Conservation (phyloP, 208 protist genomes). For the Kentomonas sorsogonicus region DNA sequence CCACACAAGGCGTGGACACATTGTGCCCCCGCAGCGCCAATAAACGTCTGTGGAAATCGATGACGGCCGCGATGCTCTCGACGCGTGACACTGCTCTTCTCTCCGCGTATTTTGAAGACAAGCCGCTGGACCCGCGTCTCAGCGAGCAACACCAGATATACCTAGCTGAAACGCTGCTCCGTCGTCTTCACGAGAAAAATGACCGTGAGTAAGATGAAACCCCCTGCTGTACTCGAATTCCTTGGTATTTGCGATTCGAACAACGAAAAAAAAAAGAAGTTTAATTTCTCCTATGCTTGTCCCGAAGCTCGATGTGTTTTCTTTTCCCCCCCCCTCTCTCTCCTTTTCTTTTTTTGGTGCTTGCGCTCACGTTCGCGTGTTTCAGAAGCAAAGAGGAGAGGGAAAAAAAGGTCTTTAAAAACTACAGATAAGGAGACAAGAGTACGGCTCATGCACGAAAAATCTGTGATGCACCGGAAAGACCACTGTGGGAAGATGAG, state of each 20-base stretch:
- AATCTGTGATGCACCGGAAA: too few relatives aligned
- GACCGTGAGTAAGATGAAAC: too few relatives aligned
- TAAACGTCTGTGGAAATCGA: conserved; percentile 59
- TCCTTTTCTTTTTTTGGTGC: conserved; percentile 16
- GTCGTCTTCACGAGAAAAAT: conserved; percentile 26
- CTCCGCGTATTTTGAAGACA: conserved; percentile 35
- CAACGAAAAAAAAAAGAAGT: not conserved
- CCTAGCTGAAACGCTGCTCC: conserved; percentile 68
- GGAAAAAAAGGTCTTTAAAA: not conserved
- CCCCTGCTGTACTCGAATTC: not conserved
- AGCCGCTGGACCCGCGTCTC: conserved; percentile 53
- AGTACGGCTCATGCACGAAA: not conserved
- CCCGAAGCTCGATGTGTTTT: not conserved
- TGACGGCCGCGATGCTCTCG: conserved; percentile 81
- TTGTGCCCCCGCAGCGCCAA: conserved; percentile 2
- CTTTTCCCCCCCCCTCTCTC: conserved; percentile 7
- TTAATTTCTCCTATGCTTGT: conserved; percentile 1
- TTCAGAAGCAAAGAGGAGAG: not conserved
- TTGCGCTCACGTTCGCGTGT: too few relatives aligned
- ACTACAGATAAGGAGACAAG: not conserved
- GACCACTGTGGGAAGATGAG: too few relatives aligned
- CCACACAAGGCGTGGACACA: not conserved
- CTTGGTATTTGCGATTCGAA: not conserved
- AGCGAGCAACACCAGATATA: conserved; percentile 58
- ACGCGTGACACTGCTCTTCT: conserved; percentile 72